phyloP scores from a whole-genome alignment of 371 early-diverging fungal species.

The Syncephalastrum sp. region DNA sequence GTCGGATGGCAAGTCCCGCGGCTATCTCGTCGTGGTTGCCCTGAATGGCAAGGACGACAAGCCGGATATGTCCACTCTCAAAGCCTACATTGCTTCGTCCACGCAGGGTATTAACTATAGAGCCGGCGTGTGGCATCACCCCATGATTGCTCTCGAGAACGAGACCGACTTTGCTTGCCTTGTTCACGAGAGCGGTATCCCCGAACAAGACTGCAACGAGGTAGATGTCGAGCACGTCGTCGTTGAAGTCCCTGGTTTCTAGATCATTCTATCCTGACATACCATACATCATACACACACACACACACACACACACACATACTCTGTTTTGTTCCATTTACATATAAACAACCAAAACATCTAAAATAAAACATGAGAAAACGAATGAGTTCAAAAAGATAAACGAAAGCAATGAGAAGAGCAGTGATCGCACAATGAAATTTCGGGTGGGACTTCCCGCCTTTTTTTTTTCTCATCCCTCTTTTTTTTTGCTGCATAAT shows the following conservation, averaged over 20 bases:
- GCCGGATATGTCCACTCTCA: slow-evolving; percentile 74
- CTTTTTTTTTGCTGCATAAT: slow-evolving; percentile 13
- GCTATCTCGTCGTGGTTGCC: slow-evolving; percentile 80
- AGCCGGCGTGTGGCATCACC: slow-evolving; percentile 87
- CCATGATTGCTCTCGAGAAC: slow-evolving; percentile 74
- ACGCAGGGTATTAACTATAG: slow-evolving; percentile 84
- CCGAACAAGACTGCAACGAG: slow-evolving; percentile 71
- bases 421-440: no score
- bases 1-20: slow-evolving; percentile 52
- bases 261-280: slow-evolving; percentile 1
- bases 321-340: no score
- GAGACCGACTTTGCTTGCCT: slow-evolving; percentile 62
- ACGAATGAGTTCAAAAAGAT: no score
- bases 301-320: no score
- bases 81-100: slow-evolving; percentile 71
- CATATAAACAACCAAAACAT: no score
- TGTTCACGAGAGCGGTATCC: slow-evolving; percentile 71
- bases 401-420: no score
- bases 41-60: slow-evolving; percentile 60
- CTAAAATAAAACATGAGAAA: no score
- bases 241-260: slow-evolving; percentile 41
- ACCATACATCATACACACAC: no score
- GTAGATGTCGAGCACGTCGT: slow-evolving; percentile 26
- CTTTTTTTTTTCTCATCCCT: no score
- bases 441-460: no score